phyloP scores from a whole-genome alignment of 768 basidiomycete species.

The Lactarius sanguifluus region DNA sequence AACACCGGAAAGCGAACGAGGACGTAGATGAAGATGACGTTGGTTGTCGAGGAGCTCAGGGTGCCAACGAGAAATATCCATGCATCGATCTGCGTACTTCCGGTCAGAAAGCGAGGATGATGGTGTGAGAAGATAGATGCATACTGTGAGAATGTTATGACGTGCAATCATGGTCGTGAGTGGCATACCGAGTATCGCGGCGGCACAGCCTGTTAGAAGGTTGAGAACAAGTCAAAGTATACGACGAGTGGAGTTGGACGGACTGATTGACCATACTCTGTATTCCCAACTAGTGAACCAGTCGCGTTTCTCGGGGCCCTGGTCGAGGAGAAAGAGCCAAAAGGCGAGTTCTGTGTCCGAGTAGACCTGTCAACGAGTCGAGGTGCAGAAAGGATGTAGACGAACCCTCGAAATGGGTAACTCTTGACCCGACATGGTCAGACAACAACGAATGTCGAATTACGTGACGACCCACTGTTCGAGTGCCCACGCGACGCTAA shows the following conservation, averaged over 20 bases:
- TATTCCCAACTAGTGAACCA: conserved; percentile 87
- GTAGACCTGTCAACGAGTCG: not conserved
- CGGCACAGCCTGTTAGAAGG: conserved; percentile 51
- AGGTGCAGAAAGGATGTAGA: not conserved
- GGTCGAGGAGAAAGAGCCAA: conserved; percentile 81
- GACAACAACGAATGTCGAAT: conserved; percentile 5
- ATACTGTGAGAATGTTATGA: conserved; percentile 56
- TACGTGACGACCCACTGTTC: conserved; percentile 57
- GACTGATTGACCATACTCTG: conserved; percentile 67
- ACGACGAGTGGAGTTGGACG: conserved; percentile 27
- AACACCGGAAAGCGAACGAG: conserved; percentile 69
- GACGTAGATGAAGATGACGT: conserved; percentile 69
- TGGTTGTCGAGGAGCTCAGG: conserved; percentile 62
- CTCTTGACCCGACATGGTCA: conserved; percentile 40
- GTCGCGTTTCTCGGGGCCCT: conserved; percentile 63
- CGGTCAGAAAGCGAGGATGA: not conserved
- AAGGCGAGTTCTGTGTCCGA: conserved; percentile 61
- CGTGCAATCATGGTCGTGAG: conserved; percentile 62
- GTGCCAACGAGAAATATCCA: conserved; percentile 79
- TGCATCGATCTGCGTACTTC: conserved; percentile 53
- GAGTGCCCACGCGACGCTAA: conserved; percentile 73
- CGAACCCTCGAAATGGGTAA: conserved; percentile 80
- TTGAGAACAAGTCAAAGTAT: not conserved
- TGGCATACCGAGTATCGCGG: conserved; percentile 71
- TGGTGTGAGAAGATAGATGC: conserved; percentile 9